A percentile compares a stretch with the other conserved stretches of the same genome.
These are phyloP conservation scores for Agroathelia rolfsii DNA, from an alignment of 1,284 basidiomycete genomes.

Conservation along the genomic window DNA sequence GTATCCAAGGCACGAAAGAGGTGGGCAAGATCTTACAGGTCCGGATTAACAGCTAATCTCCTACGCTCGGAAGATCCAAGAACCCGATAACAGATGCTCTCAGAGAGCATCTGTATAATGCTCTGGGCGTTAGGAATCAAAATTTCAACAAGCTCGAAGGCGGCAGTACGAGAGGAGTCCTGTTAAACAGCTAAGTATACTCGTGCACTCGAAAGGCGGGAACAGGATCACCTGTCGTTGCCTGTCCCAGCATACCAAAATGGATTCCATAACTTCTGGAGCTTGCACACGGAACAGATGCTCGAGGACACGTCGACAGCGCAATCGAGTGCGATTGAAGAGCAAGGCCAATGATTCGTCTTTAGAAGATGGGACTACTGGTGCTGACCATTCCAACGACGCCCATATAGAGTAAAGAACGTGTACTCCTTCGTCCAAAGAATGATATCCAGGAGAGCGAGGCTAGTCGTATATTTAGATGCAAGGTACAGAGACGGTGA, in stretches of 20 bases:
- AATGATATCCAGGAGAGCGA: slow-evolving; percentile 59
- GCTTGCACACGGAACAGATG: slow-evolving; percentile 78
- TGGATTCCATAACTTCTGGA: slow-evolving; percentile 72
- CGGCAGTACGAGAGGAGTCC: slow-evolving; percentile 36
- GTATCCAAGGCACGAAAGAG: slow-evolving; percentile 3
- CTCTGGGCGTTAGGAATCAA: slow-evolving; percentile 82
- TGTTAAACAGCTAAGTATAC: slow-evolving; percentile 13
- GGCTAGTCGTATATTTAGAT: slow-evolving; percentile 60
- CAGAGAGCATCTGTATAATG: slow-evolving; percentile 85
- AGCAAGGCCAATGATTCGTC: slow-evolving; percentile 61
- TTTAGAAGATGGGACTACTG: slow-evolving; percentile 37
- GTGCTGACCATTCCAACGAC: slow-evolving; percentile 39
- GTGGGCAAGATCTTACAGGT: slow-evolving; percentile 40
- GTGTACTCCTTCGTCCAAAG: slow-evolving; percentile 62
- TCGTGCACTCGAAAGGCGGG: slow-evolving; percentile 6
- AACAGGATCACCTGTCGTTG: slow-evolving; percentile 31
- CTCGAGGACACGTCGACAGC: slow-evolving; percentile 75
- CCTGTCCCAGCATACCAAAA: slow-evolving; percentile 75
- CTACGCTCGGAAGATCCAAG: slow-evolving; percentile 45
- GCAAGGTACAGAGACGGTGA: slow-evolving; percentile 55
- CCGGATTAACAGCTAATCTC: slow-evolving; percentile 50
- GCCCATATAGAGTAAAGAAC: slow-evolving; percentile 66
- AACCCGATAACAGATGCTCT: slow-evolving; percentile 59
- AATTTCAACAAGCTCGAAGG: slow-evolving; percentile 79
- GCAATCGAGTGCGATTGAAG: slow-evolving; percentile 50